A percentile compares a stretch with the other conserved stretches of the same genome.
phyloP scores from a whole-genome alignment of 2,329 filamentous ascomycete species.

The Exophiala sideris region DNA sequence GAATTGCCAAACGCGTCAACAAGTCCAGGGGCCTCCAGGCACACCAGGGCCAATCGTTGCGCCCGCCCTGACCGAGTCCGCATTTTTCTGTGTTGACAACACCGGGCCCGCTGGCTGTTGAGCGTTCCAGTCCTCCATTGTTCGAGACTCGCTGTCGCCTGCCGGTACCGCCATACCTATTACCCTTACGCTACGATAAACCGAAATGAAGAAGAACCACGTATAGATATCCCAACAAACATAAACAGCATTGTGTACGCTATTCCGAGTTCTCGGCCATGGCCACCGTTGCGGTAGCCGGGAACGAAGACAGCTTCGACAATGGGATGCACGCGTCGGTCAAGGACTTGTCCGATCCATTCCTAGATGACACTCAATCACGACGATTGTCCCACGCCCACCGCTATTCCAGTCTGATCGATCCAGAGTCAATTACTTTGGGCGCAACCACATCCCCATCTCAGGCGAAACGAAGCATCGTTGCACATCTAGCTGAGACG shows the following conservation, averaged over 20 bases:
- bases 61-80: constrained; percentile 11
- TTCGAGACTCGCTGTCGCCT: too few relatives aligned
- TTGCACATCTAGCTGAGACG: constrained; percentile 89
- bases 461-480: constrained; percentile 82
- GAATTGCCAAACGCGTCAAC: constrained; percentile 15
- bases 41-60: constrained; percentile 17
- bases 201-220: constrained; percentile 11
- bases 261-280: constrained; percentile 10
- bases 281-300: constrained; percentile 19
- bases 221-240: constrained; percentile 4
- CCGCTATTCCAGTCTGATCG: constrained; percentile 73
- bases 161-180: too few relatives aligned
- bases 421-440: constrained; percentile 73
- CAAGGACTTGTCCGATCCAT: constrained; percentile 36
- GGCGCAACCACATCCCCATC: constrained; percentile 74
- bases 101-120: not conserved
- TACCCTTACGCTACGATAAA: constrained; percentile 1
- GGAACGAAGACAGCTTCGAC: constrained; percentile 11
- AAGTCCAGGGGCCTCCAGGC: not conserved
- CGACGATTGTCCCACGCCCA: constrained; percentile 46
- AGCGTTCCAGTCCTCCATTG: too few relatives aligned
- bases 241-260: constrained; percentile 1
- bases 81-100: constrained; percentile 25
- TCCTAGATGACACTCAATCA: constrained; percentile 35
- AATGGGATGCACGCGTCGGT: constrained; percentile 17